Conservation (phyloP, 2,329 filamentous ascomycete genomes). For the Diaporthe sp. region DNA sequence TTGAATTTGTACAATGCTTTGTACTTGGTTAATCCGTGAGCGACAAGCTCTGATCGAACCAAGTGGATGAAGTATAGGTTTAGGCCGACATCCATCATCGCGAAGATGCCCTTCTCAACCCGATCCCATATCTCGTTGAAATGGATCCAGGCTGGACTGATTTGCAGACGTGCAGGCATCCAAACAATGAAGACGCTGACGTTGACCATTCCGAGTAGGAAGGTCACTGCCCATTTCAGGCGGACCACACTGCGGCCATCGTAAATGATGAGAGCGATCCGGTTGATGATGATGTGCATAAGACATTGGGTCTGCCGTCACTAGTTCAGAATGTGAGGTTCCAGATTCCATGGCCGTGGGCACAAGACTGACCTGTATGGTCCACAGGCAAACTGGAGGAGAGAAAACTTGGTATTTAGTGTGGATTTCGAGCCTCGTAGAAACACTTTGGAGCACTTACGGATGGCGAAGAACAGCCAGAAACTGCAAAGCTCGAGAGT, state of each 20-base stretch:
- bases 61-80: conserved; percentile 63
- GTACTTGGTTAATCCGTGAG: conserved; percentile 62
- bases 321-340: neutral
- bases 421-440: neutral
- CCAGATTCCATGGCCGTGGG: neutral
- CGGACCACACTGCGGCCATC: conserved; percentile 50
- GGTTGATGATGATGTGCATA: conserved; percentile 66
- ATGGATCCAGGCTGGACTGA: conserved; percentile 52
- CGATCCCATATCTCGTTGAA: conserved; percentile 65
- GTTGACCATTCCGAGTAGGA: conserved; percentile 60
- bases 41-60: conserved; percentile 59
- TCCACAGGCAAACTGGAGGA: conserved; percentile 47
- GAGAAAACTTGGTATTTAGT: neutral
- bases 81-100: conserved; percentile 58
- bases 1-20: conserved; percentile 60
- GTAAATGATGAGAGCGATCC: conserved; percentile 54
- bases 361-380: conserved; percentile 42
- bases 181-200: conserved; percentile 64
- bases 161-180: conserved; percentile 62
- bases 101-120: conserved; percentile 61
- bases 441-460: conserved; percentile 37
- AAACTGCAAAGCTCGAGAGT: conserved; percentile 44
- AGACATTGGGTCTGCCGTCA: conserved; percentile 58
- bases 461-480: conserved; percentile 43
- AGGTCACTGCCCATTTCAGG: conserved; percentile 57